Evolutionary conservation across 176 grass and related monocot species (phyloP), one percentile per base, ranked within the genome.

Genomic region (Bothriochloa decipiens): DNA sequence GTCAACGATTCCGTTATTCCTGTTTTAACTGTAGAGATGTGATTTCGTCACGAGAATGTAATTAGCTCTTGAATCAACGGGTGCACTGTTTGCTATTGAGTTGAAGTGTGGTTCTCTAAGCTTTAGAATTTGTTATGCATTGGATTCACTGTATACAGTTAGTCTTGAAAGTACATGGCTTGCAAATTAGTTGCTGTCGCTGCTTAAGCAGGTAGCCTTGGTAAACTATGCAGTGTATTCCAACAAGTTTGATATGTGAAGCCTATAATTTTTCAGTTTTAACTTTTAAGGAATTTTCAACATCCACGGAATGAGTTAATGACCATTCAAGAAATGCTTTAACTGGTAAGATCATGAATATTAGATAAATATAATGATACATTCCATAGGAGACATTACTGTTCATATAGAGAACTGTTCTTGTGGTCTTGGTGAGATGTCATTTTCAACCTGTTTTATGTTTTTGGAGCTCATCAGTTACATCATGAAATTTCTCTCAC

Each of bases 401-500:
- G 14, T 58, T 43, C 23, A 16, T 43, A n/a, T 14, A 43, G 33
- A 27, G 8, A 32, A 28, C 5, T 72, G 13, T 45, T 20, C 4
- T 1, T 52, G 18, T 49, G 26, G 14, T 71, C 41, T 35, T 76
- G 13, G 7, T 76, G 5, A 16, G 46, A 32, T 70, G 3, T 12
- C n/a, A 12, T 26, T 52, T 14, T 26, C 3, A 29, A 6, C 11
- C 61, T 64, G 11, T 28, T 64, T 64, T 64, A 64, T 64, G 61
- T 27, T 64, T 28, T 25, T 27, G 3, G 62, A 28, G 26, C 62
- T 65, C 29, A 65, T 28, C 62, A 65, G 26, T 12, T 18, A n/a
- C 22, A 41, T 74, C 27, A 29, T 78, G n/a, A 58, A 75, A 82
- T 39, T 80, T 40, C 8, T 64, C n/a, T n/a, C n/a, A n/a, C n/a